These are phyloP conservation scores for Diaporthe australafricana DNA, from an alignment of 2,329 filamentous ascomycete genomes.

Conservation along the genomic window DNA sequence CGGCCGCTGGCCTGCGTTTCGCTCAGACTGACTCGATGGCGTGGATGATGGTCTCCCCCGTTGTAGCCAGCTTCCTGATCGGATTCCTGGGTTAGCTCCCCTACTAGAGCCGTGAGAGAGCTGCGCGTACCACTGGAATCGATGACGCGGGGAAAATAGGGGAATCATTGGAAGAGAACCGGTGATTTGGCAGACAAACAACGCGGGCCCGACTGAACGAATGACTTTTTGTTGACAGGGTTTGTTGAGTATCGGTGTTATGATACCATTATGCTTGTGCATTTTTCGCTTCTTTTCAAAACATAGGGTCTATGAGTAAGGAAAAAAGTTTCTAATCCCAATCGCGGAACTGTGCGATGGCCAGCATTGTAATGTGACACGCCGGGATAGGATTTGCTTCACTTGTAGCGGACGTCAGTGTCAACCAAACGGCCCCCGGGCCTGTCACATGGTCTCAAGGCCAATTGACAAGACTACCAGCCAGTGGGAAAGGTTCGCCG, in stretches of 20 bases:
- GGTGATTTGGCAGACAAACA: neutral
- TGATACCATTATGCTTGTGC: conserved; percentile 36
- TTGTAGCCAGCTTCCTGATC: conserved; percentile 26
- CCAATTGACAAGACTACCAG: no score
- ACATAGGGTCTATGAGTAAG: conserved; percentile 8
- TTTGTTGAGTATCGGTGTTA: conserved; percentile 33
- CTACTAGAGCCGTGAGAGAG: neutral
- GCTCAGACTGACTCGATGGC: conserved; percentile 30
- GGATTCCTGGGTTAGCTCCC: conserved; percentile 25
- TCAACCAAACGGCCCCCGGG: neutral
- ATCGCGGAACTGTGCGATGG: neutral
- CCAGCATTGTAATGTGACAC: neutral
- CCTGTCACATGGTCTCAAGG: neutral
- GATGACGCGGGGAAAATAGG: neutral
- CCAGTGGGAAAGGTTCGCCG: neutral
- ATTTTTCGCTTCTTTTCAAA: conserved; percentile 32
- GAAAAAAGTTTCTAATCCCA: neutral
- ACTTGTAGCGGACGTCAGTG: no score
- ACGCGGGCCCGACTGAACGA: neutral
- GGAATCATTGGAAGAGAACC: neutral
- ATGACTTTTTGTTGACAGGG: conserved; percentile 4
- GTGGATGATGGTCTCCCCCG: conserved; percentile 6
- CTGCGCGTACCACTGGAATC: neutral
- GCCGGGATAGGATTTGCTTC: neutral
- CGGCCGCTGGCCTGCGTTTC: conserved; percentile 16